Base-by-base conservation (phyloP, 2,329 filamentous ascomycete species). In the Shiraia sp. region DNA sequence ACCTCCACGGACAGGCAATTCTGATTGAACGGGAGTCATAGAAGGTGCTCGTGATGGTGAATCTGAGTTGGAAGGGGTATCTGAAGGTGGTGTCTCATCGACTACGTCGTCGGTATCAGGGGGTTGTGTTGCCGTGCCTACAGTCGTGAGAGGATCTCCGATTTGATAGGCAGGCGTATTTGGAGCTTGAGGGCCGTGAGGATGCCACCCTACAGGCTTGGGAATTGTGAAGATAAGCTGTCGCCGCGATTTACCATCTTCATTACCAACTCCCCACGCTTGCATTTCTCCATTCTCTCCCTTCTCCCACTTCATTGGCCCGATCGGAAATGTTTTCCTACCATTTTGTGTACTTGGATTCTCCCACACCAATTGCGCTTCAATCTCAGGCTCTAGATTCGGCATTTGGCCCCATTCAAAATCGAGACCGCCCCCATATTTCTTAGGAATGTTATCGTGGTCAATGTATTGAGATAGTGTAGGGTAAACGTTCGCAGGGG, bases 361-460 rank as follows among this genome's bases (percentile, higher is more conserved):
- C 29, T 65, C 65, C 74, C 75, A 78, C 22, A 69, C 59, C 24
- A 78, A 54, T 9, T 57, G 59, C 6, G 65, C 49, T n/a, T 68
- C 64, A 26, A 78, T 75, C 10, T 53, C 59, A 1, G 73, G 69
- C 44, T 96, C 91, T n/a, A 91, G 72, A 36, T 82, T 79, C 6
- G 87, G 85, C 69, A 85, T 75, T 47, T 88, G 81, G 40, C 89
- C 90, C 73, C 87, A 96, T 35, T 79, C 72, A 73, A 87, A 96
- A 16, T 95, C 86, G 7, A 96, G 79, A 51, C 89, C 80, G 31
- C 92, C 92, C 46, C 92, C 92, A 65, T 96, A 97, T 66, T 86
- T 83, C 68, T 88, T 90, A 13, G 92, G 92, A 49, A 97, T 91
- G 69, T 92, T 88, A 38, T 81, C 78, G 0, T 81, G 77, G 38